phyloP scores from a whole-genome alignment of 1,284 basidiomycete species.

The Ceratorhiza oryzae-sativae region DNA sequence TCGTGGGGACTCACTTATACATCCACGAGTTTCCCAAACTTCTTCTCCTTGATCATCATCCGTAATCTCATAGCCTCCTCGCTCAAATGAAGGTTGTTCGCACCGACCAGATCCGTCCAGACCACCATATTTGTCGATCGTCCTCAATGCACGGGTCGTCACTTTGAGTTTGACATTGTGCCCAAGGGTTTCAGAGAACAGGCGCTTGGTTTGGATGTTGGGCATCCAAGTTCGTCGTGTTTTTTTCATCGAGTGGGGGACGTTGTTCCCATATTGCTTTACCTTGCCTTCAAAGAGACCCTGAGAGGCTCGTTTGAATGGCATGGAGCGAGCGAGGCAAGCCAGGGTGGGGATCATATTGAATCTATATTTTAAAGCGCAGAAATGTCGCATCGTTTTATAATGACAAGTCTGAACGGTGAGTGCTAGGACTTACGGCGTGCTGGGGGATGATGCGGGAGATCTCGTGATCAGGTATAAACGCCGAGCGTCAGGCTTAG shows the following conservation, averaged over 20 bases:
- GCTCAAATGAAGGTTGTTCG: slow-evolving; percentile 69
- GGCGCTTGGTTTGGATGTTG: slow-evolving; percentile 78
- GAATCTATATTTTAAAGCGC: neutral
- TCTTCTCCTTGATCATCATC: slow-evolving; percentile 56
- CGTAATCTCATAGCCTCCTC: slow-evolving; percentile 78
- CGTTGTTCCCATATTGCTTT: slow-evolving; percentile 86
- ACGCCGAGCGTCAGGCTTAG: neutral
- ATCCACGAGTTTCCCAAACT: neutral
- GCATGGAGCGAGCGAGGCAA: slow-evolving; percentile 15
- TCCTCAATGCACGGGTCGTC: slow-evolving; percentile 75
- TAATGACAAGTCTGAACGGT: neutral
- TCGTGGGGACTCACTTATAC: slow-evolving; percentile 1
- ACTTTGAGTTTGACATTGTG: slow-evolving; percentile 68
- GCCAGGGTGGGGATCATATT: slow-evolving; percentile 3
- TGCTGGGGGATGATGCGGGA: neutral
- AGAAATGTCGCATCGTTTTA: neutral
- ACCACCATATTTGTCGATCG: slow-evolving; percentile 84
- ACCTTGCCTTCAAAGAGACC: slow-evolving; percentile 83
- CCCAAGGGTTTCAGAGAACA: slow-evolving; percentile 71
- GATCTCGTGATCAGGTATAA: neutral
- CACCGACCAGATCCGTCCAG: slow-evolving; percentile 77
- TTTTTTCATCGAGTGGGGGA: slow-evolving; percentile 89
- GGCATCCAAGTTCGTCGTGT: slow-evolving; percentile 91
- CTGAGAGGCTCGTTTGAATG: slow-evolving; percentile 74
- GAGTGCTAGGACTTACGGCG: neutral